Base-by-base conservation (phyloP, 805 yeast genomes). In the Huiozyma sinensis region DNA sequence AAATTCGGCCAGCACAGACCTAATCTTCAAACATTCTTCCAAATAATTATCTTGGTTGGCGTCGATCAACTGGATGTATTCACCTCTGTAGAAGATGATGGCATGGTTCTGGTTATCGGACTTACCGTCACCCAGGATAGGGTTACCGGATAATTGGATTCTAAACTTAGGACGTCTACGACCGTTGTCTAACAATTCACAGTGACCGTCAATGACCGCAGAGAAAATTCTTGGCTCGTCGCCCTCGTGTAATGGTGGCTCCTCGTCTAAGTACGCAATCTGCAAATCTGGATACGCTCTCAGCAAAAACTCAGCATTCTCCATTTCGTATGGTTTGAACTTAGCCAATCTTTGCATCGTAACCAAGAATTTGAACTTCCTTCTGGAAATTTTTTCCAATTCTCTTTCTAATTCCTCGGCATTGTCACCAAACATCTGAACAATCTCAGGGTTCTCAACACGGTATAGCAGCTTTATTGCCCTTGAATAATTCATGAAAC, bases 361-460 rank as follows among this genome's bases (percentile, higher is more conserved):
- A 44, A 84, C 88, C 52, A 84, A 70, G 53, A 85, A 75, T 57
- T 78, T 77, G 69, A 85, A 85, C 63, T 86, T 86, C 63, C 94
- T 74, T 66, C 81, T 72, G 9, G 94, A 85, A 83, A 84, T 81
- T 56, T 76, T 79, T 68, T 90, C 97, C 53, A 90, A 78, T 66
- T 94, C 97, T 67, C 88, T 78, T 72, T 90, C 97, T 43, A 77
- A 76, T 55, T 95, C 94, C 69, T 89, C 97, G 49, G 97, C 94
- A 64, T 90, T 92, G 54, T 97, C 97, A 56, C 97, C 97, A 63
- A 89, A 90, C 87, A 88, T 87, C 72, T 92, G 96, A 48, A 88
- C 95, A 62, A 87, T 79, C 64, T 85, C 95, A 37, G 95, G 95
- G 65, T 85, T 85, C 67, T 92, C 97, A 56, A 92, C 95, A 69